These are phyloP conservation scores for Carnegiea gigantea DNA, from an alignment of 179 eudicot genomes.

Conservation along the genomic window DNA sequence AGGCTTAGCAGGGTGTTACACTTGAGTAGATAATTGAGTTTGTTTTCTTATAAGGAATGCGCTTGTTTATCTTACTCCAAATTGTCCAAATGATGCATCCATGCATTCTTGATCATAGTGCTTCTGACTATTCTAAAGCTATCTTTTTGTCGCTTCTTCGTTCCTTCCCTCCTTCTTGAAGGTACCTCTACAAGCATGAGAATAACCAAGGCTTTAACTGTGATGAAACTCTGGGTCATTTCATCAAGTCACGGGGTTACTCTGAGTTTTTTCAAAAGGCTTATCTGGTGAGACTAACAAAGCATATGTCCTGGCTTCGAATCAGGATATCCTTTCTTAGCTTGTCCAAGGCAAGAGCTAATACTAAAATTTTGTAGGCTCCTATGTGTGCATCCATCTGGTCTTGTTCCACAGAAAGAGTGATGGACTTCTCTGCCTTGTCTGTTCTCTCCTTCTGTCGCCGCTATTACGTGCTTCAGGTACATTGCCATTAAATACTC, in stretches of 20 bases:
- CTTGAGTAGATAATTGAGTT: too few species aligned
- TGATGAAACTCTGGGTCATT: slow-evolving; percentile 72
- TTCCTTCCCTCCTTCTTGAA: slow-evolving; percentile 19
- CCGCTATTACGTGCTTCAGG: slow-evolving; percentile 90
- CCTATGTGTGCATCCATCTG: slow-evolving; percentile 93
- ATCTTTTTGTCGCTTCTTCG: neutral
- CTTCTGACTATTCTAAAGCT: neutral
- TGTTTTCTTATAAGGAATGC: too few species aligned
- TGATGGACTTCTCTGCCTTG: slow-evolving; percentile 73
- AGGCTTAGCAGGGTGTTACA: too few species aligned
- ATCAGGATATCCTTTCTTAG: neutral
- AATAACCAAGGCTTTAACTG: slow-evolving; percentile 62
- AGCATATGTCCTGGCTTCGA: neutral
- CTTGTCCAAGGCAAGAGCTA: neutral
- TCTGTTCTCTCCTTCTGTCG: slow-evolving; percentile 84
- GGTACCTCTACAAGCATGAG: slow-evolving; percentile 81
- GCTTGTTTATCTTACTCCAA: too few species aligned
- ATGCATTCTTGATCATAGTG: neutral
- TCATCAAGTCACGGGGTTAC: slow-evolving; percentile 66
- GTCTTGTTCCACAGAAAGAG: slow-evolving; percentile 83
- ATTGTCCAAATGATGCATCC: too few species aligned
- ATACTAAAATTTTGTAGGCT: slow-evolving; percentile 37
- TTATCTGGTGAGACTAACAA: slow-evolving; percentile 61
- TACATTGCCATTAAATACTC: slow-evolving; percentile 17
- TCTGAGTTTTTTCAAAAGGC: slow-evolving; percentile 86